Base-by-base conservation (phyloP, 371 early-diverging fungal genomes). In the Actinomortierella ambigua region DNA sequence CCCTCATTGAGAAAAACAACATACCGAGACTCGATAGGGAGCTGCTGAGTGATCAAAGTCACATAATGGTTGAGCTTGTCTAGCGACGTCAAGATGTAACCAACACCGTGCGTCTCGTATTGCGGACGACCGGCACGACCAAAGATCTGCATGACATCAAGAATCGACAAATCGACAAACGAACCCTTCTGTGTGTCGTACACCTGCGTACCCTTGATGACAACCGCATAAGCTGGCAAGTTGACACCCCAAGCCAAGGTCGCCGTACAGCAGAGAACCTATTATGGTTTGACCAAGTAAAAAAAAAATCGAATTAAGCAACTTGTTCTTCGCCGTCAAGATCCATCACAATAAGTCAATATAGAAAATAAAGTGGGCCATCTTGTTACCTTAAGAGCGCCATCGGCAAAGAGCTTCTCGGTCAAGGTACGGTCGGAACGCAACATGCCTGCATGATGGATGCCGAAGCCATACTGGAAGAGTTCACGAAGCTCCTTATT, bases 191-290 rank as follows among this genome's bases (percentile, higher is more conserved):
- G 96, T 8, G 96, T 94, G 23, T 89, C 87, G 77, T 99, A 99
- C 61, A 98, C 93, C 73, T 95, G 95, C 7, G 99, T 99, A 13
- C 99, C 99, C 81, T 98, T 98, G 78, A 99, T 98, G 54, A 99
- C 94, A 50, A 99, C 99, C 2, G 96, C 91, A 77, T 99, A 96
- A 17, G 99, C 99, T 24, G 99, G 99, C 68, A 99, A 86, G 77
- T 99, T 99, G 58, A 99, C 99, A 81, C 99, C 99, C 99, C 99
- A 99, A 29, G 99, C 99, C 50, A 99, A 83, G 0, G 99, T 99
- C 15, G 99, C 97, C 11, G 99, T 99, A 4, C 95, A 96, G 40
- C 96, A 94, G 49, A 99, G 86, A 17, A 99, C 95, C 34, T 34
- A 34, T 11, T 6, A 34, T n/a, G n/a, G n/a, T n/a, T n/a, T n/a